Base-by-base conservation (phyloP, 1,284 basidiomycete genomes). In the Coniferiporia weirii region DNA sequence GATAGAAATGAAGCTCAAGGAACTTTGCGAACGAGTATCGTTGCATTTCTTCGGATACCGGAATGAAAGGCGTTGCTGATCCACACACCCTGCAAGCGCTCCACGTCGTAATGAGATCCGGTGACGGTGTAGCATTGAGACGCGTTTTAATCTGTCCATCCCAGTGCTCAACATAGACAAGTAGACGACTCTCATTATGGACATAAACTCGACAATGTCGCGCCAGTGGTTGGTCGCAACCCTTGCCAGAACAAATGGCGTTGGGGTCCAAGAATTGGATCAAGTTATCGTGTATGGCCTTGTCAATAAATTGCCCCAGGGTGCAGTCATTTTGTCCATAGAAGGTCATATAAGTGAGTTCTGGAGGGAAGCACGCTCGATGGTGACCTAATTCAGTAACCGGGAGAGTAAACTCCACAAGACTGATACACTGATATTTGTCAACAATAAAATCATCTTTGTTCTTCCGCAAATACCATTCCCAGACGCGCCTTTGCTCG, bases 21-120 rank as follows among this genome's bases (percentile, higher is more conserved):
- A 93, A 97, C 69, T 95, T 95, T 44, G 91, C 91, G 68, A 95
- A 94, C n/a, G 94, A 88, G 72, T 95, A 91, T 68, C 93, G 79
- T 72, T 94, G 93, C 74, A 95, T 94, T 69, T 98, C 95, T 64
- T 93, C 88, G 1, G 93, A 94, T 45, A 98, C 85, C 17, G 89
- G 88, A 58, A 93, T 91, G 69, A 95, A 93, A 0, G 92, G 91
- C 17, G 95, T 95, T 4, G 87, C 85, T 3, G 80, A 84, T 5
- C 84, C 84, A 69, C 94, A 96, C 9, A 88, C 74, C 47, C 89
- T 84, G 74, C 95, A 98, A 51, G 88, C 89, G 70, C 89, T 94
- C 93, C 94, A 98, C 9, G 94, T 96, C 50, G 92, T 91, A 66
- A 97, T 87, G 58, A 86, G 78, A 60, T 95, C 87, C 1, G 84